Conservation (phyloP, 1,284 basidiomycete species). For the Ceratobasidium sp. region DNA sequence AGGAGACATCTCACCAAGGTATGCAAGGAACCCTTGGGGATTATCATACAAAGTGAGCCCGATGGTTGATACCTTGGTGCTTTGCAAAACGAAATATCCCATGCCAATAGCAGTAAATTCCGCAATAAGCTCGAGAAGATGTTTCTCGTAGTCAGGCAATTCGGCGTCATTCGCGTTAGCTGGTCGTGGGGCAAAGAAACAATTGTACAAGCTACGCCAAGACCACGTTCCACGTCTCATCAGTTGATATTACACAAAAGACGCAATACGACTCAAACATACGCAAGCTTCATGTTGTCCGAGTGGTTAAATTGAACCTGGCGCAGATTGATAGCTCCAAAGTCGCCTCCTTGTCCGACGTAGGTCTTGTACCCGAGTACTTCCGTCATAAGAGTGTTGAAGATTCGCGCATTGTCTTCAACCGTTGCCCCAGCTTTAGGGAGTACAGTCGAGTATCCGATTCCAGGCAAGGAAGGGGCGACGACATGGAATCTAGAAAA, state of each 20-base stretch:
- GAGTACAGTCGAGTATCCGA: slow-evolving; percentile 51
- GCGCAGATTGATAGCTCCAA: slow-evolving; percentile 42
- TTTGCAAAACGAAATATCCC: slow-evolving; percentile 37
- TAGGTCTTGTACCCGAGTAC: slow-evolving; percentile 53
- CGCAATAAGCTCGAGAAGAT: slow-evolving; percentile 26
- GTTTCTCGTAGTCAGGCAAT: slow-evolving; percentile 36
- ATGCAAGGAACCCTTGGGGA: slow-evolving; percentile 41
- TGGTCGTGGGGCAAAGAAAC: slow-evolving; percentile 36
- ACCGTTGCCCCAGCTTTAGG: slow-evolving; percentile 50
- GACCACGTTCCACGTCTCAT: slow-evolving; percentile 1
- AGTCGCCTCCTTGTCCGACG: slow-evolving; percentile 53
- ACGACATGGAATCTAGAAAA: slow-evolving; percentile 52
- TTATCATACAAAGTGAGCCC: slow-evolving; percentile 34
- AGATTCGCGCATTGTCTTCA: slow-evolving; percentile 51
- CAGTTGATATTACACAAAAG: not conserved
- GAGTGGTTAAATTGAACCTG: slow-evolving; percentile 44
- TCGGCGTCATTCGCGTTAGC: not conserved
- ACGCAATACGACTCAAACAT: not conserved
- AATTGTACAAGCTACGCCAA: slow-evolving; percentile 25
- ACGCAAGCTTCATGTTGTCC: slow-evolving; percentile 44
- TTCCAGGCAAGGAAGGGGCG: slow-evolving; percentile 53
- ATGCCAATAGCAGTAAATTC: slow-evolving; percentile 24
- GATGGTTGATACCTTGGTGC: slow-evolving; percentile 44
- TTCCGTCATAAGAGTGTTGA: slow-evolving; percentile 52
- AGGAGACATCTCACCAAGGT: slow-evolving; percentile 23